phyloP scores from a whole-genome alignment of 495 filamentous ascomycete genomes.

The Pyrenopolyporus hunteri region DNA sequence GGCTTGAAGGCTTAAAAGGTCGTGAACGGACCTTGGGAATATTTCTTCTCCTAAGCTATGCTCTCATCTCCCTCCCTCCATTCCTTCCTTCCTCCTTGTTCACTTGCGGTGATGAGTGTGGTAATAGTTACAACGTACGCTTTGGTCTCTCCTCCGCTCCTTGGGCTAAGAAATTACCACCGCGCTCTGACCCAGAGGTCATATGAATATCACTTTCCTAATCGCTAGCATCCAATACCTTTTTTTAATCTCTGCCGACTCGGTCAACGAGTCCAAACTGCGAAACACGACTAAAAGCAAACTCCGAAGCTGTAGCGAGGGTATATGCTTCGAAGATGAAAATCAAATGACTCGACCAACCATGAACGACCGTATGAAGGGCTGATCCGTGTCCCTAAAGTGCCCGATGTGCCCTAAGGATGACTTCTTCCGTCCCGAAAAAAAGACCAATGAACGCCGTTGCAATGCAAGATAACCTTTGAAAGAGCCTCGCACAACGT shows the following conservation, averaged over 20 bases:
- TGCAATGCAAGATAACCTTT: constrained; percentile 41
- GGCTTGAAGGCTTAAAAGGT: neutral
- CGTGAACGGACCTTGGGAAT: constrained; percentile 11
- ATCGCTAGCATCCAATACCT: constrained; percentile 16
- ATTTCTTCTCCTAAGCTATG: constrained; percentile 25
- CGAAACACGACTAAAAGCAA: constrained; percentile 3
- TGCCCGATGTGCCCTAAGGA: constrained; percentile 33
- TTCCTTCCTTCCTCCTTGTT: neutral
- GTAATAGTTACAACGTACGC: constrained; percentile 12
- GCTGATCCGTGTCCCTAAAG: constrained; percentile 29
- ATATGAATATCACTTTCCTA: neutral
- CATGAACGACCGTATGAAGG: constrained; percentile 39
- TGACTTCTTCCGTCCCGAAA: constrained; percentile 28
- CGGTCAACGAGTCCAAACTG: constrained; percentile 27
- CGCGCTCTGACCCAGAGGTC: constrained; percentile 15
- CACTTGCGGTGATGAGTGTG: neutral
- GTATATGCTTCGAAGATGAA: constrained; percentile 40
- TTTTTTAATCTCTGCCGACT: constrained; percentile 24
- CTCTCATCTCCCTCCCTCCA: neutral
- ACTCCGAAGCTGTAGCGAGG: constrained; percentile 40
- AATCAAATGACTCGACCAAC: constrained; percentile 21
- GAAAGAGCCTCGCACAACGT: constrained; percentile 5
- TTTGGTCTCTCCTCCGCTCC: neutral
- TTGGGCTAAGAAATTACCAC: neutral
- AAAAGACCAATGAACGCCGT: constrained; percentile 38